These are phyloP conservation scores for Lactarius psammicola DNA, from an alignment of 768 basidiomycete genomes.

Conservation along the genomic window DNA sequence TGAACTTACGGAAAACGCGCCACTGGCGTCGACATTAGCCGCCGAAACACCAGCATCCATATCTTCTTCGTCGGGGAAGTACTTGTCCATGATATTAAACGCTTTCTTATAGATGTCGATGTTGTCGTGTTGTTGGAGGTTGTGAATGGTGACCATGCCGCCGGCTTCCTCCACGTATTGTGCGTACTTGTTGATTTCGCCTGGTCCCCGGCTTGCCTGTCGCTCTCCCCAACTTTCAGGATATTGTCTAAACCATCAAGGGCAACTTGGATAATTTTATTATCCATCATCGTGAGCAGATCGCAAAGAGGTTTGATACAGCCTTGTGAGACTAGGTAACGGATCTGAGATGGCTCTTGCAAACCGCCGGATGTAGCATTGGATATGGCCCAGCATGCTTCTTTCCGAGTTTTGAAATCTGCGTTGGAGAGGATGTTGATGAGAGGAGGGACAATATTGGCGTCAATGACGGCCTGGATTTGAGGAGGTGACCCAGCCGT, in stretches of 20 bases:
- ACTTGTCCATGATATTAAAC: conserved; percentile 97
- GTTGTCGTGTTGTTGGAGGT: conserved; percentile 99
- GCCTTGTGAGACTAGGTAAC: conserved; percentile 95
- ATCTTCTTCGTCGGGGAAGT: conserved; percentile 98
- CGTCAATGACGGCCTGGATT: conserved; percentile 96
- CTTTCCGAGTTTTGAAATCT: conserved; percentile 99
- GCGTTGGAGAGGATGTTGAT: conserved; percentile 98
- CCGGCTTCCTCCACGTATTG: conserved; percentile 96
- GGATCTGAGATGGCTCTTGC: conserved; percentile 94
- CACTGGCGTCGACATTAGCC: conserved; percentile 70
- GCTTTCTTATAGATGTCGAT: conserved; percentile 99
- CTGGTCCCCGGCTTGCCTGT: conserved; percentile 81
- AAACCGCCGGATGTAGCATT: conserved; percentile 98
- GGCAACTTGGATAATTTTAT: conserved; percentile 99
- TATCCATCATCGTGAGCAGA: conserved; percentile 96
- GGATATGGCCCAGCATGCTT: conserved; percentile 99
- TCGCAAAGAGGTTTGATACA: conserved; percentile 99
- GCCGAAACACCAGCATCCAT: conserved; percentile 77
- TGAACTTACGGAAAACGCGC: conserved; percentile 67
- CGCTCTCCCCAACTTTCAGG: conserved; percentile 94
- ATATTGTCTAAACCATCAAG: conserved; percentile 98
- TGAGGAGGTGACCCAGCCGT: conserved; percentile 96
- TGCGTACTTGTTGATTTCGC: conserved; percentile 89
- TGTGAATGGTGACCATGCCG: conserved; percentile 98
- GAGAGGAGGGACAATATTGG: conserved; percentile 95